Evolutionary conservation across 2,329 filamentous ascomycete species (phyloP).

Genomic region (Sporothrix variecibatus): DNA sequence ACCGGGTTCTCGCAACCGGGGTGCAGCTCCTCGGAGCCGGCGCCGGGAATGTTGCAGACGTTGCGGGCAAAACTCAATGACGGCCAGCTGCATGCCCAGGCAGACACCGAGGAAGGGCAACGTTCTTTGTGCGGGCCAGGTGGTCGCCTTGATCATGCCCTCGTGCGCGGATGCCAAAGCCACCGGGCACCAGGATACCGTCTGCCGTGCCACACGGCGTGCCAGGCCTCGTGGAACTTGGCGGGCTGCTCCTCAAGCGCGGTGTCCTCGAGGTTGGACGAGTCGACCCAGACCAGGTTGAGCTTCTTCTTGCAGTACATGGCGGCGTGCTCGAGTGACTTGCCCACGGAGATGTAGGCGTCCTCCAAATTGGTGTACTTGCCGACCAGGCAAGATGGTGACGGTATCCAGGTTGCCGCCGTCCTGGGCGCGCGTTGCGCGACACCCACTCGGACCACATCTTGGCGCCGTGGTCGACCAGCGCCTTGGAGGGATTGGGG

Average conservation of each 20-base stretch:
- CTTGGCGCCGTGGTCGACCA: conserved; percentile 66
- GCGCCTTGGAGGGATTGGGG: conserved; percentile 54
- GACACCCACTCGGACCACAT: conserved; percentile 74
- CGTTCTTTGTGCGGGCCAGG: conserved; percentile 80
- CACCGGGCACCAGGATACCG: conserved; percentile 69
- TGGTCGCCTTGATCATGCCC: conserved; percentile 87
- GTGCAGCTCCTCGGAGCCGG: conserved; percentile 59
- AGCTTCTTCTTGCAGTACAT: conserved; percentile 84
- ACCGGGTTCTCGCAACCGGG: conserved; percentile 64
- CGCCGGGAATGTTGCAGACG: conserved; percentile 63
- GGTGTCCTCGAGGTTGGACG: conserved; percentile 75
- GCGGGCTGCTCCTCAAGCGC: conserved; percentile 63
- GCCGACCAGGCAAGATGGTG: conserved; percentile 83
- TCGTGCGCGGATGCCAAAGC: conserved; percentile 79
- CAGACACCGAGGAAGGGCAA: conserved; percentile 87
- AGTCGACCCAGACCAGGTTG: conserved; percentile 80
- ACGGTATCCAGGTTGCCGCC: conserved; percentile 63
- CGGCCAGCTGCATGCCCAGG: conserved; percentile 88
- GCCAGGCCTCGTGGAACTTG: conserved; percentile 84
- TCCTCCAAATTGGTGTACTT: conserved; percentile 88
- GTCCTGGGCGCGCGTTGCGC: conserved; percentile 54
- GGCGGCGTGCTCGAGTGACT: conserved; percentile 85
- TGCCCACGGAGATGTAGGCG: conserved; percentile 74
- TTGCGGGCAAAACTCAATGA: conserved; percentile 83
- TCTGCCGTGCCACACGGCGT: conserved; percentile 70